A percentile compares a stretch with the other conserved stretches of the same genome.
These are phyloP conservation scores for Ophiocordyceps camponoti-rufipedis DNA, from an alignment of 2,329 filamentous ascomycete genomes.

Conservation along the genomic window DNA sequence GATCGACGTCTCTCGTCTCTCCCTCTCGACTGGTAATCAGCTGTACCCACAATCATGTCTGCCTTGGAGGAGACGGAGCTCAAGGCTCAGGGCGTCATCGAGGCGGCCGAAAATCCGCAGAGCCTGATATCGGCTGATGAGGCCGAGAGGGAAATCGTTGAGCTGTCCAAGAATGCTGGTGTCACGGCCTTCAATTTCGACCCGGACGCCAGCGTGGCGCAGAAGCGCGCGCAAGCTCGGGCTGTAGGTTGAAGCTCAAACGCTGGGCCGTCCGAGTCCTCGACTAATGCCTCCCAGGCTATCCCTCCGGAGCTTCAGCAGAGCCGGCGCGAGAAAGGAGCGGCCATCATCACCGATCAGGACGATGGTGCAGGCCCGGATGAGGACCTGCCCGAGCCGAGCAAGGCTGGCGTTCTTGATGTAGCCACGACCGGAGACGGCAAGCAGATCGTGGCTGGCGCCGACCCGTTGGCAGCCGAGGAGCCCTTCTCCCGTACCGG, in stretches of 20 bases:
- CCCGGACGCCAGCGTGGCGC: conserved; percentile 61
- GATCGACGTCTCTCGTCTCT: not conserved
- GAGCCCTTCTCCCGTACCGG: conserved; percentile 39
- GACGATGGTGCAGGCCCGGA: conserved; percentile 50
- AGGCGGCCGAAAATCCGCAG: conserved; percentile 56
- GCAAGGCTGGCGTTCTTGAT: conserved; percentile 49
- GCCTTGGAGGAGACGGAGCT: conserved; percentile 35
- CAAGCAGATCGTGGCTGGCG: conserved; percentile 28
- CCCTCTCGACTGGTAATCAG: conserved; percentile 1
- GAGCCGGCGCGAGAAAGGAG: conserved; percentile 30
- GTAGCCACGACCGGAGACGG: conserved; percentile 29
- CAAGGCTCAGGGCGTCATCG: conserved; percentile 64
- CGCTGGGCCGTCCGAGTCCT: conserved; percentile 6
- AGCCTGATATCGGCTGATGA: conserved; percentile 49
- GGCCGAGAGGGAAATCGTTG: conserved; percentile 55
- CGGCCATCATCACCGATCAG: conserved; percentile 62
- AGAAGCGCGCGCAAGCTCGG: conserved; percentile 67
- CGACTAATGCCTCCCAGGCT: conserved; percentile 9
- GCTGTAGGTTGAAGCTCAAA: conserved; percentile 36
- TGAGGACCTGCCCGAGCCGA: conserved; percentile 62
- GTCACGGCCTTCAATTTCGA: conserved; percentile 72
- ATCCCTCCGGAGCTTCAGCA: conserved; percentile 19
- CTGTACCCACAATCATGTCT: conserved; percentile 12
- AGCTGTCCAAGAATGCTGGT: conserved; percentile 64
- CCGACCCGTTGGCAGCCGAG: conserved; percentile 33